phyloP scores from a whole-genome alignment of 176 grass and related monocot genomes.

The Elaeis guineensis region DNA sequence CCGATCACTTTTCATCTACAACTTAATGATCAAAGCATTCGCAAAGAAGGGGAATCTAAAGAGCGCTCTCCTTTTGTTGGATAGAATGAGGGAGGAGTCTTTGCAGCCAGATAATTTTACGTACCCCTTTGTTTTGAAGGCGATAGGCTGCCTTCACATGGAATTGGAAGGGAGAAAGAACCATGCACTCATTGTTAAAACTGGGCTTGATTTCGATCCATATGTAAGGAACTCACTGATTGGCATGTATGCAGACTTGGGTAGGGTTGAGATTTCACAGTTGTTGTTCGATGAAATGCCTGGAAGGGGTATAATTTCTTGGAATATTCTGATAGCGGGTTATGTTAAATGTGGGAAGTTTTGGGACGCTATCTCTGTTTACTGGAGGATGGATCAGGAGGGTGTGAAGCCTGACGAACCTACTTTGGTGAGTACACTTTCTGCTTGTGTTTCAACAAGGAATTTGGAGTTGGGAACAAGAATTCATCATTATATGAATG shows the following conservation, averaged over 20 bases:
- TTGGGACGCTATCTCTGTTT: conserved; percentile 22
- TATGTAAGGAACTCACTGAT: conserved; percentile 49
- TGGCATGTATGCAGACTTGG: conserved; percentile 41
- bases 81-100: conserved; percentile 33
- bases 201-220: conserved; percentile 38
- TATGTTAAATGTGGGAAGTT: conserved; percentile 35
- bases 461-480: conserved; percentile 43
- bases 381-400: conserved; percentile 31
- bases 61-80: conserved; percentile 34
- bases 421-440: conserved; percentile 30
- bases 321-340: conserved; percentile 53
- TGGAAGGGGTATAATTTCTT: conserved; percentile 21
- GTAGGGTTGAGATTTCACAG: conserved; percentile 12
- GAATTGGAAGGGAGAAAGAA: conserved; percentile 31
- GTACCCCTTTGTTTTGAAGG: conserved; percentile 55
- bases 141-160: conserved; percentile 37
- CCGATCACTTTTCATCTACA: conserved; percentile 37
- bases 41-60: conserved; percentile 25
- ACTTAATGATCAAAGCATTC: conserved; percentile 49
- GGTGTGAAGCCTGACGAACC: conserved; percentile 30
- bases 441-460: conserved; percentile 33
- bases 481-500: conserved; percentile 44
- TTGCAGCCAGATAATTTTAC: conserved; percentile 59
- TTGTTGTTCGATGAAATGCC: conserved; percentile 55
- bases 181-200: conserved; percentile 31